Evolutionary conservation across 2,329 filamentous ascomycete genomes (phyloP).

Genomic region (Blumeriella jaapii): DNA sequence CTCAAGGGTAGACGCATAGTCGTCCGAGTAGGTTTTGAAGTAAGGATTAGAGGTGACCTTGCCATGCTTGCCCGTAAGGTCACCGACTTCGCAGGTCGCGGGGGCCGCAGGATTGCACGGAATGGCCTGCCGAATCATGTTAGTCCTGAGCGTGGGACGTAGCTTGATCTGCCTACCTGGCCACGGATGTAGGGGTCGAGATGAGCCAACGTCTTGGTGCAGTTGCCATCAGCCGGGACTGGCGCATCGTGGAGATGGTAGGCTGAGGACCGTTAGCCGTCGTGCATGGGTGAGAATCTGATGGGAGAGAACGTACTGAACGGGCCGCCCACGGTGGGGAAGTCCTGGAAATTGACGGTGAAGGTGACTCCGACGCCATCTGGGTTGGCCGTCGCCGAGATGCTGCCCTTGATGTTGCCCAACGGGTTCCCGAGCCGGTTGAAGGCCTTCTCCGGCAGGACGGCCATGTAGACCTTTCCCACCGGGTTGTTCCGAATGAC

Average conservation of each 20-base stretch:
- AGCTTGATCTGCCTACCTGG: conserved; percentile 18
- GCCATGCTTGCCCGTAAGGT: conserved; percentile 65
- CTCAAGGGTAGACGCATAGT: conserved; percentile 42
- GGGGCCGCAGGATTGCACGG: conserved; percentile 46
- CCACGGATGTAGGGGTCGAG: conserved; percentile 59
- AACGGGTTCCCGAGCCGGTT: conserved; percentile 35
- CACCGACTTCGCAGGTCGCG: conserved; percentile 62
- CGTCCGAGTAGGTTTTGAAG: conserved; percentile 40
- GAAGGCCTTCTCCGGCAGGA: conserved; percentile 35
- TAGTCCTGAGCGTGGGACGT: conserved; percentile 1
- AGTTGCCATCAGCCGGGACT: conserved; percentile 58
- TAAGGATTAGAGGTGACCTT: conserved; percentile 42
- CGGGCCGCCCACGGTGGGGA: conserved; percentile 45
- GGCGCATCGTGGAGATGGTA: conserved; percentile 63
- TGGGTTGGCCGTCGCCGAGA: conserved; percentile 35
- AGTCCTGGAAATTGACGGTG: conserved; percentile 43
- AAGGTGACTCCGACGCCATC: conserved; percentile 45
- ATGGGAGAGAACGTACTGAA: conserved; percentile 39
- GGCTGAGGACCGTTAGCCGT: conserved; percentile 30
- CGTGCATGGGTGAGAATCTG: not conserved
- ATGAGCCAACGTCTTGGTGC: conserved; percentile 54
- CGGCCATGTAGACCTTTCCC: conserved; percentile 42
- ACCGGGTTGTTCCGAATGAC: conserved; percentile 43
- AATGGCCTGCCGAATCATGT: conserved; percentile 34
- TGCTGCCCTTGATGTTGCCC: conserved; percentile 43